phyloP scores from a whole-genome alignment of 805 yeast genomes.

The Ogataea nonfermentans region DNA sequence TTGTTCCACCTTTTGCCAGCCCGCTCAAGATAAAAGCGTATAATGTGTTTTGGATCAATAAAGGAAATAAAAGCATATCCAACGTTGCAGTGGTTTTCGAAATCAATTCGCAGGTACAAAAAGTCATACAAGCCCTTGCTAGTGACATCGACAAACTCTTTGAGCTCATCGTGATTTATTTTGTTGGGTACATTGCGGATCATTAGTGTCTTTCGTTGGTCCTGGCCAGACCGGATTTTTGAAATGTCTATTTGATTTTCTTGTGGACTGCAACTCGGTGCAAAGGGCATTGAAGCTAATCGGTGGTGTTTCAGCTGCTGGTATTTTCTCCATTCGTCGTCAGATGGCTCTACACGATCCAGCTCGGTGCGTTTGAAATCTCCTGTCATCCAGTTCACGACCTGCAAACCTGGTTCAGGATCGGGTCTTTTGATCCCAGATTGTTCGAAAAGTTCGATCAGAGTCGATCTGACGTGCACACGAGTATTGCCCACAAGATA shows the following conservation, averaged over 20 bases:
- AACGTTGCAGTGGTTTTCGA: slow-evolving; percentile 50
- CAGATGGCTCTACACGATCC: slow-evolving; percentile 6
- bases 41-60: slow-evolving; percentile 41
- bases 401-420: slow-evolving; percentile 7
- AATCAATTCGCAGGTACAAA: slow-evolving; percentile 50
- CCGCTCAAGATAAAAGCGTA: slow-evolving; percentile 43
- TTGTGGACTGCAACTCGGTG: slow-evolving; percentile 28
- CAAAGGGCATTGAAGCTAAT: slow-evolving; percentile 24
- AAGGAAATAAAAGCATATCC: slow-evolving; percentile 57
- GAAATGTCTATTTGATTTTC: slow-evolving; percentile 40
- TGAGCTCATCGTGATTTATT: slow-evolving; percentile 43
- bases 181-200: slow-evolving; percentile 55
- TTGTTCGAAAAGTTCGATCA: slow-evolving; percentile 23
- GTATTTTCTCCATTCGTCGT: slow-evolving; percentile 26
- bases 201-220: slow-evolving; percentile 49
- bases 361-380: slow-evolving; percentile 8
- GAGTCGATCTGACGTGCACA: slow-evolving; percentile 23
- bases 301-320: slow-evolving; percentile 25
- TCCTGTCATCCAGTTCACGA: slow-evolving; percentile 20
- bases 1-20: slow-evolving; percentile 48
- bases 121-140: slow-evolving; percentile 39
- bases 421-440: not conserved
- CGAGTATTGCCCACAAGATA: slow-evolving; percentile 10
- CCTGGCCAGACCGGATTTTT: slow-evolving; percentile 41
- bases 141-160: slow-evolving; percentile 45